These are phyloP conservation scores for Neurospora sp. DNA, from an alignment of 2,329 filamentous ascomycete genomes.

Conservation along the genomic window DNA sequence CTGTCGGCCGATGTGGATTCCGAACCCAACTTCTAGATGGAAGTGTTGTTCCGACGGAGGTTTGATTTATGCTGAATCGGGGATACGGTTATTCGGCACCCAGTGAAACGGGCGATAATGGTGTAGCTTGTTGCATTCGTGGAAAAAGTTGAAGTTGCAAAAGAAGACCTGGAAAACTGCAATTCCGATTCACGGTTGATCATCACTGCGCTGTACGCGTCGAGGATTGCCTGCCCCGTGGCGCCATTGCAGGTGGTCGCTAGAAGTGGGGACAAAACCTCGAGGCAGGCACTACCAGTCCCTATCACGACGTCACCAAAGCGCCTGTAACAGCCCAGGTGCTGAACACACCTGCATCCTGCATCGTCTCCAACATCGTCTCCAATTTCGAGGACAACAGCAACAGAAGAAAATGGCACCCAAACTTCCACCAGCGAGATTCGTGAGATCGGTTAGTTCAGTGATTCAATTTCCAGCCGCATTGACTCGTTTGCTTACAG, in stretches of 20 bases:
- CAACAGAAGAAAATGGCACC: conserved; percentile 18
- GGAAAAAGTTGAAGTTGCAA: not conserved
- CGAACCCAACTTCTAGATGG: not conserved
- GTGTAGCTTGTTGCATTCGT: not conserved
- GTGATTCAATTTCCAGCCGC: not conserved
- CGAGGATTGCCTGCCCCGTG: not conserved
- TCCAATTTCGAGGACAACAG: not conserved
- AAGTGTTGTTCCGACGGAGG: not conserved
- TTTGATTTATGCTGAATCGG: not conserved
- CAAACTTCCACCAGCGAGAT: conserved; percentile 22
- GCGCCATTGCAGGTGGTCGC: not conserved
- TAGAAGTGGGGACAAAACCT: not conserved
- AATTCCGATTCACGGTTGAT: not conserved
- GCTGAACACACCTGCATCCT: not conserved
- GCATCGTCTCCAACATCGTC: not conserved
- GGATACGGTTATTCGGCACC: not conserved
- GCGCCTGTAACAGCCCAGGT: not conserved
- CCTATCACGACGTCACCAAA: not conserved
- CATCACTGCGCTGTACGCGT: not conserved
- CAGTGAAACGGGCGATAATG: not conserved
- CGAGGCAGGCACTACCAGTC: not conserved
- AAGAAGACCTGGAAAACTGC: not conserved
- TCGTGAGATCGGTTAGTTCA: conserved; percentile 22
- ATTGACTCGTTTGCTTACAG: not conserved
- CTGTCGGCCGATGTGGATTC: not conserved